Percentiles rank a stretch among this genome's conserved stretches.
phyloP scores from a whole-genome alignment of 1,139 yeast species.

The Sugiyamaella sp. region DNA sequence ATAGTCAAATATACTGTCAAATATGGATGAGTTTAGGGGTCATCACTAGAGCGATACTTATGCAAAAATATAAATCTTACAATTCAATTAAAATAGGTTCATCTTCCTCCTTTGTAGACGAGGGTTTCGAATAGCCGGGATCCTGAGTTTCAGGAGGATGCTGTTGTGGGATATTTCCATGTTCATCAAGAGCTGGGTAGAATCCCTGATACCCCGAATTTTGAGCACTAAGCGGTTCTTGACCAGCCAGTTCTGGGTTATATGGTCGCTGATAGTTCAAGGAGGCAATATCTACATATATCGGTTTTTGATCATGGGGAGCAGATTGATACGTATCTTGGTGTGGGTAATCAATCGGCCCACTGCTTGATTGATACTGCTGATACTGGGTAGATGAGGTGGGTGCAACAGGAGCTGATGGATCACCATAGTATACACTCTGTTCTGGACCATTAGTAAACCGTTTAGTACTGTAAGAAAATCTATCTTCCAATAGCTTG shows the following conservation, averaged over 20 bases:
- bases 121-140: background rate
- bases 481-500: slow-evolving; percentile 69
- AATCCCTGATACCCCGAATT: slow-evolving; percentile 7
- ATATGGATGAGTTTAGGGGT: background rate
- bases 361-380: background rate
- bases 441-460: background rate
- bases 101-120: slow-evolving; percentile 28
- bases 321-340: slow-evolving; percentile 1
- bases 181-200: slow-evolving; percentile 15
- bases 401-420: slow-evolving; percentile 3
- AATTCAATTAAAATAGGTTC: slow-evolving; percentile 39
- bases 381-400: slow-evolving; percentile 17
- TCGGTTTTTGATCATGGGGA: background rate
- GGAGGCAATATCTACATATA: background rate
- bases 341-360: background rate
- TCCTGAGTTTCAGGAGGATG: background rate
- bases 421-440: background rate
- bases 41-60: too few species aligned
- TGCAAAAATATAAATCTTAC: slow-evolving; percentile 22
- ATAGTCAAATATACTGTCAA: background rate
- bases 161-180: slow-evolving; percentile 8
- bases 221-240: slow-evolving; percentile 7
- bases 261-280: background rate
- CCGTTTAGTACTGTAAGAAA: slow-evolving; percentile 46
- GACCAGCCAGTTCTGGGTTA: background rate